A percentile compares a stretch with the other conserved stretches of the same genome.
These are phyloP conservation scores for Metschnikowia amazonensis DNA, from an alignment of 805 yeast genomes.

Conservation along the genomic window DNA sequence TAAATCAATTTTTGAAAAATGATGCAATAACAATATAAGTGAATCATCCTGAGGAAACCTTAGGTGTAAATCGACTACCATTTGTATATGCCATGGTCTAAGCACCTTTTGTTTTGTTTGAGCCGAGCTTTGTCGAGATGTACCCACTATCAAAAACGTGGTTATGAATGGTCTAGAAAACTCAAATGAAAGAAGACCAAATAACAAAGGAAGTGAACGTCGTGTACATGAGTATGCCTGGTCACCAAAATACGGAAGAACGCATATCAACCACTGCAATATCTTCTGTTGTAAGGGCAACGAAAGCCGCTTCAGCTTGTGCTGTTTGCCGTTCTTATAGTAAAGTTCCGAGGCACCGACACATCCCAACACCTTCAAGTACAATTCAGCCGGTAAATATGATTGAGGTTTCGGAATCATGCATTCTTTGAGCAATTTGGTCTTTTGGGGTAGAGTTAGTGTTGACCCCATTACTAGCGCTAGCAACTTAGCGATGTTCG, in stretches of 20 bases:
- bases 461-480: constrained; percentile 10
- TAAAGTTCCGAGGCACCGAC: constrained; percentile 19
- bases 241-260: constrained; percentile 14
- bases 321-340: constrained; percentile 17
- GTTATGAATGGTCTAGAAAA: constrained; percentile 15
- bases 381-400: constrained; percentile 4
- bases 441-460: constrained; percentile 5
- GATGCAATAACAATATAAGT: constrained; percentile 8
- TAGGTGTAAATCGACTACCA: constrained; percentile 9
- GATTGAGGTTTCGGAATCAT: constrained; percentile 11
- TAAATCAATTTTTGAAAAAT: constrained; percentile 3
- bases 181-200: constrained; percentile 17
- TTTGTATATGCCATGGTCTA: constrained; percentile 15
- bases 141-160: constrained; percentile 12
- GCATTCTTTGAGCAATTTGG: constrained; percentile 4
- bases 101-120: constrained; percentile 5
- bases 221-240: constrained; percentile 4
- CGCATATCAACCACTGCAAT: constrained; percentile 16
- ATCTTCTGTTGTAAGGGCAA: constrained; percentile 12
- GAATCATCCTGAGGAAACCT: constrained; percentile 15
- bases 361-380: constrained; percentile 10
- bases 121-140: constrained; percentile 1
- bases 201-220: constrained; percentile 13
- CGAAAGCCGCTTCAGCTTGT: constrained; percentile 18
- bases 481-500: constrained; percentile 7